Evolutionary conservation across 768 basidiomycete genomes (phyloP).

Genomic region (Lactarius tabidus): DNA sequence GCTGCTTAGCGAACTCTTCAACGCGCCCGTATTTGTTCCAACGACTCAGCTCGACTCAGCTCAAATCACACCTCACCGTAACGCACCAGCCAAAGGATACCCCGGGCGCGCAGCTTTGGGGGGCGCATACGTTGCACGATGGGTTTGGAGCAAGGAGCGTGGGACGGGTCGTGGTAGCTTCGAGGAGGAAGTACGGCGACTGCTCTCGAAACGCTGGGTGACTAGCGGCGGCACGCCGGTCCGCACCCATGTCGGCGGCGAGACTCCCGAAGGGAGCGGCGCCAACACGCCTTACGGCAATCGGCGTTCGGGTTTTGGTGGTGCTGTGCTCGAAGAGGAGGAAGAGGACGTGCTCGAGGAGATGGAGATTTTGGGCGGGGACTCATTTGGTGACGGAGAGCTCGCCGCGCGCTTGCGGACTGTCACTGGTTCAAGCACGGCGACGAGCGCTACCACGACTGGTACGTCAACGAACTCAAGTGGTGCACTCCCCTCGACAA

Average conservation of each 20-base stretch:
- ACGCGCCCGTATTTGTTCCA: slow-evolving; percentile 74
- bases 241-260: slow-evolving; percentile 52
- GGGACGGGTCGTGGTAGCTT: slow-evolving; percentile 54
- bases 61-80: slow-evolving; percentile 64
- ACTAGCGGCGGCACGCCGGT: slow-evolving; percentile 54
- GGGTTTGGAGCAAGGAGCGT: slow-evolving; percentile 77
- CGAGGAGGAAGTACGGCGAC: slow-evolving; percentile 72
- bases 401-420: slow-evolving; percentile 48
- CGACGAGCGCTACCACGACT: slow-evolving; percentile 35
- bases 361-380: slow-evolving; percentile 41
- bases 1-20: slow-evolving; percentile 77
- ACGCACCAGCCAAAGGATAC: slow-evolving; percentile 66
- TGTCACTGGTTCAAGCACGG: slow-evolving; percentile 45
- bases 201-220: slow-evolving; percentile 73
- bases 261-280: slow-evolving; percentile 50
- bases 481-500: slow-evolving; percentile 38
- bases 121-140: slow-evolving; percentile 74
- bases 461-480: slow-evolving; percentile 34
- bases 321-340: slow-evolving; percentile 60
- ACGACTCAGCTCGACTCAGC: slow-evolving; percentile 74
- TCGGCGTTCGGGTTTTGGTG: slow-evolving; percentile 47
- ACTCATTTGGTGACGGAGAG: slow-evolving; percentile 41
- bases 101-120: slow-evolving; percentile 69
- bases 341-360: slow-evolving; percentile 72
- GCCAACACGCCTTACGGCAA: slow-evolving; percentile 64